Evolutionary conservation across 805 yeast species (phyloP).

Genomic region (Metschnikowia noctiluminum): DNA sequence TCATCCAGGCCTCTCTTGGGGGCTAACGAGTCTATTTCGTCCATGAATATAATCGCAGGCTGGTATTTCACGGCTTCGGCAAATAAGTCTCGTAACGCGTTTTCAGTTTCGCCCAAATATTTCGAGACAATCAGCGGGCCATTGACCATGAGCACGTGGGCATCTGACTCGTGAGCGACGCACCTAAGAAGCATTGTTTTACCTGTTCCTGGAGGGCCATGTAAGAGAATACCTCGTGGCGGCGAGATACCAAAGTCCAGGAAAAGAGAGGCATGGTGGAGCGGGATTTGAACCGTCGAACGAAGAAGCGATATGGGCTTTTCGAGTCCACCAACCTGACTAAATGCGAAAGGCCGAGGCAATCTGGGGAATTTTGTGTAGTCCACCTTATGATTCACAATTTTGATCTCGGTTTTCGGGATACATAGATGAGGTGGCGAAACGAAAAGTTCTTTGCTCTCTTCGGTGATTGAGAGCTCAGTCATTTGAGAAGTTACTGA

Average conservation of each 20-base stretch:
- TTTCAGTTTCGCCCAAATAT: slow-evolving; percentile 92
- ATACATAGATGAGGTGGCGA: slow-evolving; percentile 50
- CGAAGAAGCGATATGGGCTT: slow-evolving; percentile 59
- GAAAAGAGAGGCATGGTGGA: slow-evolving; percentile 72
- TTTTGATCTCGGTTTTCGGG: slow-evolving; percentile 18
- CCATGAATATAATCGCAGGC: slow-evolving; percentile 85
- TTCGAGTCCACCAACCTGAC: slow-evolving; percentile 73
- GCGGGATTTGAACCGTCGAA: slow-evolving; percentile 74
- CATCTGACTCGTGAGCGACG: slow-evolving; percentile 72
- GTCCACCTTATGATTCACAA: slow-evolving; percentile 5
- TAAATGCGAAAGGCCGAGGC: slow-evolving; percentile 45
- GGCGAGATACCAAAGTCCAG: slow-evolving; percentile 85
- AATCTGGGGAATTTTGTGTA: slow-evolving; percentile 38
- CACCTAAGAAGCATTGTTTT: slow-evolving; percentile 85
- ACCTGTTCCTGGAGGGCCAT: slow-evolving; percentile 98
- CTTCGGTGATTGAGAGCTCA: slow-evolving; percentile 8
- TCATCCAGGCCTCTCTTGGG: slow-evolving; percentile 84
- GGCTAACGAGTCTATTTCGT: slow-evolving; percentile 89
- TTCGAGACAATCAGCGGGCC: slow-evolving; percentile 93
- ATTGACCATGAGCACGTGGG: slow-evolving; percentile 81
- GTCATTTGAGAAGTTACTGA: slow-evolving; percentile 13
- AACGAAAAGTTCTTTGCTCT: slow-evolving; percentile 24
- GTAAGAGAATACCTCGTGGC: slow-evolving; percentile 87
- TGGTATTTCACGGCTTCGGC: slow-evolving; percentile 81
- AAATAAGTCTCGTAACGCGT: slow-evolving; percentile 74